Evolutionary conservation across 805 yeast species (phyloP), one percentile per base, ranked within the genome.

Genomic region (Ogataea degrootiae): DNA sequence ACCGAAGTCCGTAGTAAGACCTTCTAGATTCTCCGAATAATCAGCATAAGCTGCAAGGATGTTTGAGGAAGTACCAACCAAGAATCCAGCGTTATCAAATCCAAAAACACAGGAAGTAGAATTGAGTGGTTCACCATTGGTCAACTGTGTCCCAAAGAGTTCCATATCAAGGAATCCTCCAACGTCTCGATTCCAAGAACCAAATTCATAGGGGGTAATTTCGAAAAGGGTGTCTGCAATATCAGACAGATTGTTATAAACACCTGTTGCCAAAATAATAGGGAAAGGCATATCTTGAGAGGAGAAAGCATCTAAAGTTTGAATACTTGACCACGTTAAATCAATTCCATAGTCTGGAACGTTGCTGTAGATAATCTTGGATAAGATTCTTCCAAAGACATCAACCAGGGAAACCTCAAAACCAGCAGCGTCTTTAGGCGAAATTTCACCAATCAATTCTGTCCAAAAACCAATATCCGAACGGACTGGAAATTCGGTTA

Each of bases 131-230:
- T 57, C 49, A 29, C 96, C 96, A 50, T 80, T 70, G 17, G 67
- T 55, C 23, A 85, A 74, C 3, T 69, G 54, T 0, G 94, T 71
- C 9, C 96, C 96, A 39, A 88, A 61, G 59, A 82, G 85, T 61
- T 79, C 75, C 41, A 78, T 66, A 45, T 84, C 80, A 17, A 82
- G 69, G 62, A 89, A 88, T 7, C 83, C 73, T 43, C 76, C 72
- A 47, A 85, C 68, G 3, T 81, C 68, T 7, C 84, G 83, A 58
- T 87, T 92, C 94, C 94, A 89, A 3, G 94, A 81, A 14, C 97
- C 97, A 60, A 89, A 72, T 61, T 83, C 86, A 57, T 70, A 81
- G 15, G 95, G 91, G 44, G 73, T 75, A 46, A 77, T 61, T 54
- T 81, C 79, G 50, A 81, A 72, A 43, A 72, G 73, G 3, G 94